These are phyloP conservation scores for Eleusine indica DNA, from an alignment of 176 grass and related monocot genomes.

Conservation along the genomic window DNA sequence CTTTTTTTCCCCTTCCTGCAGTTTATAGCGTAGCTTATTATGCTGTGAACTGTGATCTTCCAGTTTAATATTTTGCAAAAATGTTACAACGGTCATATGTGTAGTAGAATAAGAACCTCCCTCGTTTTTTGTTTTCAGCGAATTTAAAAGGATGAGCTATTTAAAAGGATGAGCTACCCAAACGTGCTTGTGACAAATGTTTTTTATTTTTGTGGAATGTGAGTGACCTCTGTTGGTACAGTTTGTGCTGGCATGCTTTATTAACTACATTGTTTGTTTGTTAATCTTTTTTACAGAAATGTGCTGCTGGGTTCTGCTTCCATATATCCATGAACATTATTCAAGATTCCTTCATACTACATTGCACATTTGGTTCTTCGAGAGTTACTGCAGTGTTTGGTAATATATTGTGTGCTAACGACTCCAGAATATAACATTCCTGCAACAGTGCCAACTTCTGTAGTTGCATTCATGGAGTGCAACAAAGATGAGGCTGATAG, in stretches of 20 bases:
- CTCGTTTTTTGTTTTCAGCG: background rate
- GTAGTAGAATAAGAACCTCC: background rate
- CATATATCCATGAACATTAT: background rate
- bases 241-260: background rate
- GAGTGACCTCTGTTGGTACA: background rate
- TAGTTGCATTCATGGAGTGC: conserved; percentile 70
- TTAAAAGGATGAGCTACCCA: background rate
- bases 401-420: conserved; percentile 15
- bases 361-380: background rate
- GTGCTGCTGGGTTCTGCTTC: conserved; percentile 1
- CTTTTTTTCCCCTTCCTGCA: conserved; percentile 10
- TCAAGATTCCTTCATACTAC: conserved; percentile 4
- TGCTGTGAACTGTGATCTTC: background rate
- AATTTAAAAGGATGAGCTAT: background rate
- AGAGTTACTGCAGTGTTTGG: conserved; percentile 6
- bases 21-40: background rate
- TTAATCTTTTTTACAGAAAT: conserved; percentile 23
- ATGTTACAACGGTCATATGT: background rate
- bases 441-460: background rate
- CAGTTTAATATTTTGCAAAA: background rate
- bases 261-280: conserved; percentile 24
- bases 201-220: background rate
- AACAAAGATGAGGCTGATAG: conserved; percentile 87
- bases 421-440: conserved; percentile 10
- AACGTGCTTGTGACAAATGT: background rate